These are phyloP conservation scores for Hypoxylon cercidicola DNA, from an alignment of 495 filamentous ascomycete genomes.

Conservation along the genomic window DNA sequence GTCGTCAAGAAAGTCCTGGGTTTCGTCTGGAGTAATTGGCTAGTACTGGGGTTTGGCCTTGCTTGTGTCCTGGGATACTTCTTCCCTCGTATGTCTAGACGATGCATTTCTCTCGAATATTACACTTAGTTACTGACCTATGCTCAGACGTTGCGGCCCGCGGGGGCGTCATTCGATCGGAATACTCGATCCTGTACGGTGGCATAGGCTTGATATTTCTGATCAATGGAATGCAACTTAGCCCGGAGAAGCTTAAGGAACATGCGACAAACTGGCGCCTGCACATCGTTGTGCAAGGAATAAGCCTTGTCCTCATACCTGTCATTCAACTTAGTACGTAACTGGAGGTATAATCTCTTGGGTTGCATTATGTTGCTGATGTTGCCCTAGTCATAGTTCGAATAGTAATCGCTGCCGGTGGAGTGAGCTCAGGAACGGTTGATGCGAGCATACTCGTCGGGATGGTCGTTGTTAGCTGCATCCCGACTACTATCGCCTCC, in stretches of 20 bases:
- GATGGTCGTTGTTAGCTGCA: conserved; percentile 65
- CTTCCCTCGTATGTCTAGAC: conserved; percentile 54
- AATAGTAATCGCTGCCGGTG: conserved; percentile 59
- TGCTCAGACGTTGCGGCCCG: conserved; percentile 58
- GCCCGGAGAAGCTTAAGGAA: conserved; percentile 60
- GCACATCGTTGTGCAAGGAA: conserved; percentile 62
- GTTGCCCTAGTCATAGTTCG: conserved; percentile 56
- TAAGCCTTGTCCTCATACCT: conserved; percentile 63
- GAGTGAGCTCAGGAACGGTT: conserved; percentile 49
- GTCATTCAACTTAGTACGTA: conserved; percentile 48
- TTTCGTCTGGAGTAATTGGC: conserved; percentile 65
- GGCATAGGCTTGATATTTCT: conserved; percentile 65
- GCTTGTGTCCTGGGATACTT: conserved; percentile 62
- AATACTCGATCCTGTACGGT: conserved; percentile 66
- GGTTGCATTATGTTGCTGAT: conserved; percentile 24
- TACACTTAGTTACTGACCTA: conserved; percentile 12
- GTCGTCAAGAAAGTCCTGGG: conserved; percentile 30
- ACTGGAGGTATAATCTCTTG: neutral
- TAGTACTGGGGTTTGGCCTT: conserved; percentile 65
- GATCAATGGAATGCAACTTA: conserved; percentile 64
- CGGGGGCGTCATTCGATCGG: conserved; percentile 62
- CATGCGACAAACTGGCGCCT: conserved; percentile 64
- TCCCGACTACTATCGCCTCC: conserved; percentile 68
- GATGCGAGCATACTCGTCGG: conserved; percentile 63
- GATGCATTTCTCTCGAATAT: neutral